A percentile compares a stretch with the other conserved stretches of the same genome.
These are phyloP conservation scores for Blastobotrys chiropterorum DNA, from an alignment of 805 yeast genomes.

Conservation along the genomic window DNA sequence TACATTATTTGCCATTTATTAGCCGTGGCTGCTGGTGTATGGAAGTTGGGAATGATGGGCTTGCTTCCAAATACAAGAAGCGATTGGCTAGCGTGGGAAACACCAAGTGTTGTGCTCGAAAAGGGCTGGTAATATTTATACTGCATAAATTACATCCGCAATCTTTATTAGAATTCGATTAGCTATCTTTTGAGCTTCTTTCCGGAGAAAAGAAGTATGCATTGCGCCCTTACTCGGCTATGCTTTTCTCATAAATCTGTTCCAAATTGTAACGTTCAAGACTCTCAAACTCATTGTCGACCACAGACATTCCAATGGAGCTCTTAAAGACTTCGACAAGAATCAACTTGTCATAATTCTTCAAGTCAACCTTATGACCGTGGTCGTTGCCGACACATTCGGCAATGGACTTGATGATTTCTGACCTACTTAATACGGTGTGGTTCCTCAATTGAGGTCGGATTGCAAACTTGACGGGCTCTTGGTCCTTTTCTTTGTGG, in stretches of 20 bases:
- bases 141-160: neutral
- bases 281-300: slow-evolving; percentile 49
- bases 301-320: slow-evolving; percentile 82
- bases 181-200: too few species aligned
- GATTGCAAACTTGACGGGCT: slow-evolving; percentile 59
- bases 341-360: slow-evolving; percentile 68
- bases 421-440: slow-evolving; percentile 61
- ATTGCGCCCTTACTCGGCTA: neutral
- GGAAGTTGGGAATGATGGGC: slow-evolving; percentile 85
- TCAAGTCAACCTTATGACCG: slow-evolving; percentile 75
- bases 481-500: slow-evolving; percentile 39
- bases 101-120: slow-evolving; percentile 1
- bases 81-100: slow-evolving; percentile 92
- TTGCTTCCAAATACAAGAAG: slow-evolving; percentile 78
- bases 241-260: slow-evolving; percentile 43
- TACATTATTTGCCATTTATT: slow-evolving; percentile 45
- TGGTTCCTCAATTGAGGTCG: slow-evolving; percentile 76
- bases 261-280: slow-evolving; percentile 72
- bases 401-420: slow-evolving; percentile 69
- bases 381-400: slow-evolving; percentile 60
- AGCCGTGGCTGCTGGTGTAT: slow-evolving; percentile 67
- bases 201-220: too few species aligned
- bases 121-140: neutral
- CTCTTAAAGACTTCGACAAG: slow-evolving; percentile 85
- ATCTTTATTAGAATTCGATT: too few species aligned